phyloP scores from a whole-genome alignment of 2,329 filamentous ascomycete genomes.

The Talaromyces islandicus region DNA sequence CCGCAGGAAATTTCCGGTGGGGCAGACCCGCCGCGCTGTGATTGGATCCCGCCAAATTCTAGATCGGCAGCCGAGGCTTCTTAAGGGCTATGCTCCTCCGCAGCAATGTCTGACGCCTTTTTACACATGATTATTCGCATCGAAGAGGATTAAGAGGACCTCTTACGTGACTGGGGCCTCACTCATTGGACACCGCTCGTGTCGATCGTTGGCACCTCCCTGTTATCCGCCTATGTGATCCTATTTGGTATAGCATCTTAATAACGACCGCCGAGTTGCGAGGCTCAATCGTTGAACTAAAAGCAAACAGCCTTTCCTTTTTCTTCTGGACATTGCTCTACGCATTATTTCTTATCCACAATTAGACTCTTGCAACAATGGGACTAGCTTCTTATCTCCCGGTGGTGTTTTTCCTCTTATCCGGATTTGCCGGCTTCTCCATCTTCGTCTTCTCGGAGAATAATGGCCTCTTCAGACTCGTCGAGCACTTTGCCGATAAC shows the following conservation, averaged over 20 bases:
- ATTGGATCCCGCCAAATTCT: not conserved
- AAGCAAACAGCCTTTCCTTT: not conserved
- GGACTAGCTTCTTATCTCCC: not conserved
- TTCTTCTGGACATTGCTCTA: not conserved
- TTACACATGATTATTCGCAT: not conserved
- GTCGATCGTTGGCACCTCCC: not conserved
- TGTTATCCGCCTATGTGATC: not conserved
- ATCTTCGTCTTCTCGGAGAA: slow-evolving; percentile 27
- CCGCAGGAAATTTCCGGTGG: not conserved
- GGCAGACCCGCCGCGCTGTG: not conserved
- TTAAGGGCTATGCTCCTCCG: no score
- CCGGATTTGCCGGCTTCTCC: slow-evolving; percentile 25
- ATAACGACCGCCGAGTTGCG: not conserved
- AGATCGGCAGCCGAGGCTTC: not conserved
- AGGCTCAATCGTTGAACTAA: not conserved
- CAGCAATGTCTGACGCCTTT: no score
- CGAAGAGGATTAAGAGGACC: not conserved
- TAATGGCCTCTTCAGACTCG: slow-evolving; percentile 24
- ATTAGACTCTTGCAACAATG: not conserved
- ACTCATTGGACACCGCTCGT: not conserved
- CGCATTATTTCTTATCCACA: not conserved
- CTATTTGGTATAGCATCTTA: not conserved
- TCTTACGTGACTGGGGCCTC: not conserved
- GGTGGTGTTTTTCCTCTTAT: slow-evolving; percentile 20
- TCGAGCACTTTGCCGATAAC: slow-evolving; percentile 21